phyloP scores from a whole-genome alignment of 2,329 filamentous ascomycete genomes.

The Mycosphaerelloides madeirae region DNA sequence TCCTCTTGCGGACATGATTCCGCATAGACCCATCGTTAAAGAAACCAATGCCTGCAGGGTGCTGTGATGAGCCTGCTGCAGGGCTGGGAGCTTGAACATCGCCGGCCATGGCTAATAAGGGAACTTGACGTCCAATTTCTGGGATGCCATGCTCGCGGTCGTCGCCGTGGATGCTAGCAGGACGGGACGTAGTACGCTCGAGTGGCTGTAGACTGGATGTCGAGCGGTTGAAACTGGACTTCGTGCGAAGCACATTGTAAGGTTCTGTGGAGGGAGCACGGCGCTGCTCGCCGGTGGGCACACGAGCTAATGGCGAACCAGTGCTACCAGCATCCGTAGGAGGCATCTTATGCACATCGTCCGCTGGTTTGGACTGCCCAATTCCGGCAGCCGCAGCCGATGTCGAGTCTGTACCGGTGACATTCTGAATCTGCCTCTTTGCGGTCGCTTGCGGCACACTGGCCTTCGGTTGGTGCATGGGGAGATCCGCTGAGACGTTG shows the following conservation, averaged over 20 bases:
- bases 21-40: constrained; percentile 55
- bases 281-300: constrained; percentile 14
- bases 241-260: constrained; percentile 54
- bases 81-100: constrained; percentile 95
- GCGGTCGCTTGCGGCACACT: constrained; percentile 76
- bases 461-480: constrained; percentile 83
- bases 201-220: constrained; percentile 41
- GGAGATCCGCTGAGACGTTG: constrained; percentile 72
- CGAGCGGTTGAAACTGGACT: constrained; percentile 51
- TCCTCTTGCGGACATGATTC: constrained; percentile 61
- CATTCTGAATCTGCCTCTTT: constrained; percentile 73
- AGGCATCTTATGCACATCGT: constrained; percentile 40
- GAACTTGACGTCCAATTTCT: constrained; percentile 85
- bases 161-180: constrained; percentile 50
- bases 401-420: constrained; percentile 88
- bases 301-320: constrained; percentile 22
- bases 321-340: constrained; percentile 16
- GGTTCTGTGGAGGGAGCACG: constrained; percentile 38
- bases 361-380: constrained; percentile 55
- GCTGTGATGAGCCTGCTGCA: constrained; percentile 48
- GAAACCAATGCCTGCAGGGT: constrained; percentile 46
- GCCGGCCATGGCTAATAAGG: constrained; percentile 87
- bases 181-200: constrained; percentile 45
- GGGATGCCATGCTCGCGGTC: constrained; percentile 79
- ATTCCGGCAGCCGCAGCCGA: constrained; percentile 80